Conservation (phyloP, 805 yeast species). For the Peterozyma toletana region DNA sequence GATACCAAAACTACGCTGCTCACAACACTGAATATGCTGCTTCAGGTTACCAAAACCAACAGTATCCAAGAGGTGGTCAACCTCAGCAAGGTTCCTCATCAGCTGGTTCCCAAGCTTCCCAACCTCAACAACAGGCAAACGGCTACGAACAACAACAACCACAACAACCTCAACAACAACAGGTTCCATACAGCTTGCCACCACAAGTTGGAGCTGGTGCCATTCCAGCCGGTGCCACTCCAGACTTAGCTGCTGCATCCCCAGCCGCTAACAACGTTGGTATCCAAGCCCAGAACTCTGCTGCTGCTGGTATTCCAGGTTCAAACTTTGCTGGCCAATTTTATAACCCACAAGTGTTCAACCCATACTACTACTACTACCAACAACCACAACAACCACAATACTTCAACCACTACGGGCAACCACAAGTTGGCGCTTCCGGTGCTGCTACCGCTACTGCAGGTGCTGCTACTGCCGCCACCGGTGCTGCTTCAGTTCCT, state of each 20-base stretch:
- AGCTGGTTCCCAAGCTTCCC: neutral
- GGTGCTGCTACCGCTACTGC: constrained; percentile 12
- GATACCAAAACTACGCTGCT: constrained; percentile 11
- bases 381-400: constrained; percentile 8
- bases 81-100: neutral
- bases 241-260: constrained; percentile 3
- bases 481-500: constrained; percentile 9
- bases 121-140: constrained; percentile 1
- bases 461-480: constrained; percentile 13
- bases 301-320: constrained; percentile 7
- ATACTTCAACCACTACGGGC: constrained; percentile 4
- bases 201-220: constrained; percentile 11
- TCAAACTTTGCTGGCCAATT: constrained; percentile 4
- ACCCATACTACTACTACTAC: constrained; percentile 9
- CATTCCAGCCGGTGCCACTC: constrained; percentile 5
- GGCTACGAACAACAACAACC: neutral
- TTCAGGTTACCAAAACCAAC: neutral
- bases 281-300: constrained; percentile 1
- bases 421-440: constrained; percentile 3
- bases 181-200: neutral
- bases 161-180: constrained; percentile 1
- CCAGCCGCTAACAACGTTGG: constrained; percentile 2
- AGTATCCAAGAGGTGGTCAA: constrained; percentile 6
- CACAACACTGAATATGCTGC: constrained; percentile 1
- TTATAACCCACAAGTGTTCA: constrained; percentile 6